phyloP scores from a whole-genome alignment of 768 basidiomycete species.

The Mycena albidolilacea region DNA sequence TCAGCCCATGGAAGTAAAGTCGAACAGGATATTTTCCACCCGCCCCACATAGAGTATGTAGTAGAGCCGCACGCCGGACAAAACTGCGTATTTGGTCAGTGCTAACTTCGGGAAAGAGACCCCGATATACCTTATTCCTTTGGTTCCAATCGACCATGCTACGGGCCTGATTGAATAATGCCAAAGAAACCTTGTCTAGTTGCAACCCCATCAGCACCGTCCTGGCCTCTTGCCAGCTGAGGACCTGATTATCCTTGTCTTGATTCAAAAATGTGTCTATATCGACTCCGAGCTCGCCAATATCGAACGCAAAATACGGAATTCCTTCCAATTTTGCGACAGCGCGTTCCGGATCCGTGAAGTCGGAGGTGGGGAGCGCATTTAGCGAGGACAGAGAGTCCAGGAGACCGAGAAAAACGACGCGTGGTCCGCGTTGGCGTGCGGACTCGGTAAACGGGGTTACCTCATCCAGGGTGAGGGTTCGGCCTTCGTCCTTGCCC shows the following conservation, averaged over 20 bases:
- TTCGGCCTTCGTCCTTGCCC: constrained; percentile 62
- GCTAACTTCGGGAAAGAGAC: neutral
- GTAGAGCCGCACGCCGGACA: constrained; percentile 90
- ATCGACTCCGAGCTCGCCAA: constrained; percentile 63
- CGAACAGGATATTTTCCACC: constrained; percentile 93
- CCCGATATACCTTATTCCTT: constrained; percentile 78
- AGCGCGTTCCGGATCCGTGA: constrained; percentile 67
- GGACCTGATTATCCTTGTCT: constrained; percentile 54
- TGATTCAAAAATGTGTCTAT: constrained; percentile 56
- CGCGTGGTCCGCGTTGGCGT: constrained; percentile 69
- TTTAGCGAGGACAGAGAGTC: constrained; percentile 53
- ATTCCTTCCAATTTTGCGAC: constrained; percentile 80
- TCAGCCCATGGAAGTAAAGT: constrained; percentile 83
- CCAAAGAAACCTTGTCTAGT: constrained; percentile 77
- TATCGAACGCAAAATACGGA: constrained; percentile 89
- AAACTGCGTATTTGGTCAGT: constrained; percentile 65
- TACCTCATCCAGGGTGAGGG: constrained; percentile 49
- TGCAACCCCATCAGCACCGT: constrained; percentile 59
- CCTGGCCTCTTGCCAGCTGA: constrained; percentile 80
- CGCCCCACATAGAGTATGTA: constrained; percentile 91
- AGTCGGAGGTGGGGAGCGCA: constrained; percentile 78
- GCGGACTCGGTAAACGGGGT: constrained; percentile 65
- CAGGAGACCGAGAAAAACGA: constrained; percentile 86
- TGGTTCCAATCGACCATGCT: constrained; percentile 95
- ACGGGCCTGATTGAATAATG: constrained; percentile 83